These are phyloP conservation scores for Wickerhamomyces kurtzmanii DNA, from an alignment of 805 yeast species.

Conservation along the genomic window DNA sequence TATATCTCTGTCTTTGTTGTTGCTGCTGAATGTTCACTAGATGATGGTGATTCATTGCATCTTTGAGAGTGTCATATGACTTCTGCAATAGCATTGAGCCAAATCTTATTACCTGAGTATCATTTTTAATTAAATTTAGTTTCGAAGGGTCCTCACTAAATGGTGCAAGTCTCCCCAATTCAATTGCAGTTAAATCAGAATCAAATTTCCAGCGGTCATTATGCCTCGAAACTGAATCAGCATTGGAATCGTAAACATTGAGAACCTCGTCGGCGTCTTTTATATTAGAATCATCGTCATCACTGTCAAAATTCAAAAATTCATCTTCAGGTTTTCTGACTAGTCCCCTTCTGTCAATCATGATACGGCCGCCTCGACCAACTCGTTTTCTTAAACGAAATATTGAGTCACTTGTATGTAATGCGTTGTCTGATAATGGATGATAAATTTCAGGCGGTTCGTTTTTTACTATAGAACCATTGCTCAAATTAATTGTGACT, in stretches of 20 bases:
- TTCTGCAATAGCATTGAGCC: constrained; percentile 87
- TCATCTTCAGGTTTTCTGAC: constrained; percentile 25
- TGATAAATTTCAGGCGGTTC: constrained; percentile 22
- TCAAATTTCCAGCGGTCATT: constrained; percentile 64
- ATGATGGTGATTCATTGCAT: constrained; percentile 66
- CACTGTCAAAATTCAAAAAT: constrained; percentile 28
- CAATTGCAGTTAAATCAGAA: constrained; percentile 35
- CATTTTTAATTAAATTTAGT: constrained; percentile 73
- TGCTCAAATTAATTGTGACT: constrained; percentile 1
- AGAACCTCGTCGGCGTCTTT: constrained; percentile 12
- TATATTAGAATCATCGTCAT: constrained; percentile 9
- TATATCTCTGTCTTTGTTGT: constrained; percentile 20
- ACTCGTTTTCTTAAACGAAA: constrained; percentile 62
- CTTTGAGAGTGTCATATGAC: constrained; percentile 70
- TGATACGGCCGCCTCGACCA: constrained; percentile 62
- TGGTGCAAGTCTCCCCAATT: constrained; percentile 34
- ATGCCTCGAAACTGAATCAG: constrained; percentile 35
- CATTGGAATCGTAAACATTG: constrained; percentile 36
- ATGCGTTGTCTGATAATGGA: constrained; percentile 23
- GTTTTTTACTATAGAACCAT: not conserved
- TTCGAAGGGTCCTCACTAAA: constrained; percentile 72
- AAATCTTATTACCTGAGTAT: constrained; percentile 82
- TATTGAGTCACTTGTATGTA: constrained; percentile 28
- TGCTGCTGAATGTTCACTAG: constrained; percentile 31
- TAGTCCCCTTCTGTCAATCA: constrained; percentile 67